Conservation (phyloP, 345 rosid species). For the Aegle marmelos region DNA sequence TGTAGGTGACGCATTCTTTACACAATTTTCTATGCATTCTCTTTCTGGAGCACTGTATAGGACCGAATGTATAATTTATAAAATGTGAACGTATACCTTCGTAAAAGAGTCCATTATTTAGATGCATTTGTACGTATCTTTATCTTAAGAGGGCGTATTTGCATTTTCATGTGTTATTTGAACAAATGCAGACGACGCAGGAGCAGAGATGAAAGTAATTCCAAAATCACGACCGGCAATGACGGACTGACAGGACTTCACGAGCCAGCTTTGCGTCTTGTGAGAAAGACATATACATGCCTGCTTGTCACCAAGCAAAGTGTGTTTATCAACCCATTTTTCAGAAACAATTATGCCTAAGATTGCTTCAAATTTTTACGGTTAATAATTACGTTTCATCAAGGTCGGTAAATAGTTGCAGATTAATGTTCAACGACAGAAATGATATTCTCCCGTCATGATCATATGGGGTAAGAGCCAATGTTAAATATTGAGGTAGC, state of each 20-base stretch:
- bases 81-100: too few relatives aligned
- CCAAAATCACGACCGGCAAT: background rate
- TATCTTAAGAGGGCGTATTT: too few relatives aligned
- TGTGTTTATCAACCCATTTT: background rate
- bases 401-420: background rate
- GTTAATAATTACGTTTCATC: constrained; percentile 3
- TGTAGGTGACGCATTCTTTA: too few relatives aligned
- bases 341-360: background rate
- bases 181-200: too few relatives aligned
- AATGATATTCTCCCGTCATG: background rate
- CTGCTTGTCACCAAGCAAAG: background rate
- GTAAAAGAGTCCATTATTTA: too few relatives aligned
- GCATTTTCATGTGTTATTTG: too few relatives aligned
- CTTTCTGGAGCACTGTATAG: too few relatives aligned
- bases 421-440: background rate
- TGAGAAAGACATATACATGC: background rate
- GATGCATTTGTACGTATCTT: too few relatives aligned
- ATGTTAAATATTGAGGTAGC: background rate
- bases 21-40: too few relatives aligned
- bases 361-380: background rate
- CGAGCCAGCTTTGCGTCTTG: background rate
- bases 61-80: too few relatives aligned
- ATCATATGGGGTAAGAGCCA: background rate
- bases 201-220: background rate
- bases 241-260: background rate